Evolutionary conservation across 169 alveolate species (phyloP), one percentile per base, ranked within the genome.

Genomic region (Plasmodium sp.): DNA sequence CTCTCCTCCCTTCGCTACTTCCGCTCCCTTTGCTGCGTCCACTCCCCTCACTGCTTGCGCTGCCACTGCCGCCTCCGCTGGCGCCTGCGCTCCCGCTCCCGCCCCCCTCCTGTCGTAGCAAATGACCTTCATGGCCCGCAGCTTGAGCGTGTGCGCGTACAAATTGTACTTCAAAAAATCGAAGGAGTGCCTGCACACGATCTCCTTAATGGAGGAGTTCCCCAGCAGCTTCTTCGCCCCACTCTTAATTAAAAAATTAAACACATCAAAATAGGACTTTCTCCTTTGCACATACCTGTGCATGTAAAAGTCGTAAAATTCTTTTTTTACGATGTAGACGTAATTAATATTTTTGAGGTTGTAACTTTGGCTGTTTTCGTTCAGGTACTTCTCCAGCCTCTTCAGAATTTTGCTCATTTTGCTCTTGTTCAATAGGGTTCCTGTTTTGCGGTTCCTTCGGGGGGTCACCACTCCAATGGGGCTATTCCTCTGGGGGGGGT

Each of bases 121-220:
- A 75, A 86, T 86, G 10, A 71, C 51, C 71, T 86, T 86, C 80
- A 86, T 36, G 22, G 75, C 81, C 43, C 81, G 75, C n/a, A 86
- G 31, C 80, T 86, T 86, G 2, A 86, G 3, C 5, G 93, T 86
- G 22, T 86, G 93, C 1, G 93, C 77, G 31, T 54, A 86, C 56
- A 86, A 16, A 51, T 86, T 86, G 77, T 86, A 86, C 56, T 86
- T 86, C 34, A 75, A 56, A 45, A 86, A 86, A 54, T 86, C 93
- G 33, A 75, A 86, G 3, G 93, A 86, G 10, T 86, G 93, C 12
- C 93, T 86, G 22, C 81, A 86, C 1, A 86, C 72, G 31, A 86
- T 86, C 67, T 86, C 93, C 62, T 79, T 86, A 77, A 86, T 51
- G 81, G 82, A 77, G 12, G 93, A 86, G 54, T 86, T 86, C 16